A percentile compares a stretch with the other conserved stretches of the same genome.
Conservation (phyloP, 441 rosid genomes). For the Cnidoscolus chayamansa region DNA sequence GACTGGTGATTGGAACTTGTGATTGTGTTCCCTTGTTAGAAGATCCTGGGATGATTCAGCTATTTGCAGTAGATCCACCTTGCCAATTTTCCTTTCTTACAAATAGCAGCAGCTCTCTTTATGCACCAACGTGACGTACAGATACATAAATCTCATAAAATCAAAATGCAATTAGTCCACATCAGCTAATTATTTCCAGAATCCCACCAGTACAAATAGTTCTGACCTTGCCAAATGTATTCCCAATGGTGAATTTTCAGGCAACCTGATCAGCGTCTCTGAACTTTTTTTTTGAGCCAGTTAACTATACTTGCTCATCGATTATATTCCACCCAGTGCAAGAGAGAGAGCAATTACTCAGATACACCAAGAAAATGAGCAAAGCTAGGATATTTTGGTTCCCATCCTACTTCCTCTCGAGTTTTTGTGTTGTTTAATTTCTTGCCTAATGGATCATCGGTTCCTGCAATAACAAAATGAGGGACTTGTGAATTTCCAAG, state of each 20-base stretch:
- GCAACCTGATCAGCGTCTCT: background rate
- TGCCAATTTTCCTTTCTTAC: too few relatives aligned
- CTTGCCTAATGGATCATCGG: conserved; percentile 72
- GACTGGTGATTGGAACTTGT: too few relatives aligned
- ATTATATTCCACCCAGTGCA: background rate
- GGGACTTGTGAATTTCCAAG: background rate
- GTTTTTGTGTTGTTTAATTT: conserved; percentile 73
- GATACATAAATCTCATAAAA: background rate
- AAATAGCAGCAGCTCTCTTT: too few relatives aligned
- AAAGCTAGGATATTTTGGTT: conserved; percentile 78
- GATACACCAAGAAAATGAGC: conserved; percentile 67
- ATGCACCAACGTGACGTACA: background rate
- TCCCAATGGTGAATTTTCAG: background rate
- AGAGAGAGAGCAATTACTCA: conserved; percentile 23
- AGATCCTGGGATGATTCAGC: too few relatives aligned
- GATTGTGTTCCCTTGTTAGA: too few relatives aligned
- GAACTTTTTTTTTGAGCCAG: background rate
- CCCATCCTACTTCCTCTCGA: conserved; percentile 73
- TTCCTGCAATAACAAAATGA: conserved; percentile 48
- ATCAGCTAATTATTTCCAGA: too few relatives aligned
- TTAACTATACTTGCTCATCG: background rate
- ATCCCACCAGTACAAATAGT: background rate
- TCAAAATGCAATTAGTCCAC: too few relatives aligned
- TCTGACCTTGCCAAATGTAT: background rate
- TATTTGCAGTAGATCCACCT: too few relatives aligned